These are phyloP conservation scores for Paulownia fortunei DNA, from an alignment of 257 asterid species.

Conservation along the genomic window DNA sequence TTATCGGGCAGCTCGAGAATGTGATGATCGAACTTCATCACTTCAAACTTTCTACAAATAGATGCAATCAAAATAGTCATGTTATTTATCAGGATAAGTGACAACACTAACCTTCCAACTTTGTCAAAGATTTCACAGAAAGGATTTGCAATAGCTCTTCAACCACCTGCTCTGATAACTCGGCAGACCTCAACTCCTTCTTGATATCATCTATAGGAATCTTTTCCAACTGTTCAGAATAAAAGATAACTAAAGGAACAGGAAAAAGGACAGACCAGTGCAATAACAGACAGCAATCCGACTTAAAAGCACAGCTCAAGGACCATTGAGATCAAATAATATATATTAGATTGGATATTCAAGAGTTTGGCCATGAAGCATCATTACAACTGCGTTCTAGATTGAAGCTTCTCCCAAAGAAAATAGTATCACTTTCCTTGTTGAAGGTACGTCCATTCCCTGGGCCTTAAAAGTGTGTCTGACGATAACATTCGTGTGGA, in stretches of 20 bases:
- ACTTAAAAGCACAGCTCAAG: background rate
- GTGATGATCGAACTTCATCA: background rate
- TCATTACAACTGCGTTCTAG: background rate
- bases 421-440: background rate
- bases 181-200: slow-evolving; percentile 79
- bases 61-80: slow-evolving; percentile 15
- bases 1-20: background rate
- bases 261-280: slow-evolving; percentile 17
- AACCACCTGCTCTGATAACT: slow-evolving; percentile 82
- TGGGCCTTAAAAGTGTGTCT: background rate
- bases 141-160: slow-evolving; percentile 88
- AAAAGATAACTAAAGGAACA: background rate
- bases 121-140: slow-evolving; percentile 75
- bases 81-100: slow-evolving; percentile 8
- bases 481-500: background rate
- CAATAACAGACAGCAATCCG: background rate
- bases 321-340: background rate
- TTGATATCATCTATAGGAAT: slow-evolving; percentile 87
- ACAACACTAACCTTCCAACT: slow-evolving; percentile 74
- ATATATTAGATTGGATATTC: background rate
- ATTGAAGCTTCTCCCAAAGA: background rate
- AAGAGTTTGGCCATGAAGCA: background rate
- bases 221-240: slow-evolving; percentile 76
- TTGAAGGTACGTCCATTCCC: background rate
- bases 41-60: background rate